Evolutionary conservation across 2,329 filamentous ascomycete species (phyloP).

Genomic region (Lachnellula subtilissima): DNA sequence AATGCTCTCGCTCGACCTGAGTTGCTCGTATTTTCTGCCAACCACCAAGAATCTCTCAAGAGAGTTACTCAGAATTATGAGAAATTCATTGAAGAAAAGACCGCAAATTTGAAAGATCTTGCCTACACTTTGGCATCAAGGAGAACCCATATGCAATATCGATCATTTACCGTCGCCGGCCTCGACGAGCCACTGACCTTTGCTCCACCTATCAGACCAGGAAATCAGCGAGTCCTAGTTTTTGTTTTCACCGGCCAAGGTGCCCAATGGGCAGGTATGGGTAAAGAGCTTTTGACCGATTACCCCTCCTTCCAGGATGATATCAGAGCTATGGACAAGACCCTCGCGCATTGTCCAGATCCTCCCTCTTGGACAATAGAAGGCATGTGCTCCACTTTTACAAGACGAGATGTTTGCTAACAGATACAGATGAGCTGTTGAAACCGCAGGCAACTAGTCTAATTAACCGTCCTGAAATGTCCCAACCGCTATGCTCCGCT

Average conservation of each 20-base stretch:
- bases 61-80: neutral
- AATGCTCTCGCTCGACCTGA: neutral
- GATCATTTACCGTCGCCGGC: neutral
- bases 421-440: slow-evolving; percentile 30
- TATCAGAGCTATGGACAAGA: slow-evolving; percentile 3
- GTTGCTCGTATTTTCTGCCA: slow-evolving; percentile 10
- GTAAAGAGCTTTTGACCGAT: slow-evolving; percentile 10
- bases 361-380: slow-evolving; percentile 11
- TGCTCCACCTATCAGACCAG: neutral
- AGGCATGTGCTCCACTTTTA: neutral
- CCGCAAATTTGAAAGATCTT: neutral
- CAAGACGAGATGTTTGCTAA: neutral
- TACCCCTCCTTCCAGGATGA: neutral
- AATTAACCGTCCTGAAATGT: slow-evolving; percentile 10
- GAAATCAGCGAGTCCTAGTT: neutral
- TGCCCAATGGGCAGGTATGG: slow-evolving; percentile 21
- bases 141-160: slow-evolving; percentile 1
- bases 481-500: slow-evolving; percentile 20
- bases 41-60: slow-evolving; percentile 4
- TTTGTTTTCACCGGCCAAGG: slow-evolving; percentile 27
- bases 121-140: slow-evolving; percentile 5
- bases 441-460: slow-evolving; percentile 24
- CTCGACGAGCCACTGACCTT: neutral
- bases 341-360: neutral
- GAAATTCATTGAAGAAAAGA: neutral